Conservation (phyloP, 345 rosid genomes). For the Lepidium aucheri region DNA sequence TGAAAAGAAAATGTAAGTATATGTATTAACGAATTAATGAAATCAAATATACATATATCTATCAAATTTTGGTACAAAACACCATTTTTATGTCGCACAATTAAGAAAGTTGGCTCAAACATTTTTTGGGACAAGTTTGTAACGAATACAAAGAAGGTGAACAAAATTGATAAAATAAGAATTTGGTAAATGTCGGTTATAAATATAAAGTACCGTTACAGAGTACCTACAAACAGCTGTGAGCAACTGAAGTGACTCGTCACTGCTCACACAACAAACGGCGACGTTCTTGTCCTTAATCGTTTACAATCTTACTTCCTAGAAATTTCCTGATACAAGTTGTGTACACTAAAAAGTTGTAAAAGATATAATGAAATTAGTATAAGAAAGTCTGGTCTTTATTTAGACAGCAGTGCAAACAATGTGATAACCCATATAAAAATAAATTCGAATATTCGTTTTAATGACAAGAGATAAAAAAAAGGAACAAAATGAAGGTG, state of each 20-base stretch:
- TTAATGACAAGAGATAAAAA: not conserved
- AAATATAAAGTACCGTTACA: conserved; percentile 9
- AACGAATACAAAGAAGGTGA: not conserved
- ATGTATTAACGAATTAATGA: not conserved
- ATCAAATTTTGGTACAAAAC: not conserved
- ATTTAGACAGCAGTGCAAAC: conserved; percentile 15
- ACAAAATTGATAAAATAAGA: not conserved
- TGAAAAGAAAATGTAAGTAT: not conserved
- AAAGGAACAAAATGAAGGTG: conserved; percentile 21
- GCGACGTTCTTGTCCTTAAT: conserved; percentile 15
- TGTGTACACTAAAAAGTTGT: not conserved
- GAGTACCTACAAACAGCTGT: conserved; percentile 20
- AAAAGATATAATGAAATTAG: not conserved
- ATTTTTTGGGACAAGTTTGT: not conserved
- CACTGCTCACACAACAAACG: conserved; percentile 3
- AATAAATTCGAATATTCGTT: not conserved
- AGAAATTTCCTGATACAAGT: not conserved
- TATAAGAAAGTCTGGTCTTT: not conserved
- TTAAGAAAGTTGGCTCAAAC: not conserved
- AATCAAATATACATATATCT: not conserved
- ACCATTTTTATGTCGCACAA: not conserved
- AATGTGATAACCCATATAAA: not conserved
- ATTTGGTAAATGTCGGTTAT: conserved; percentile 11
- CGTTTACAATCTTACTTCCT: not conserved
- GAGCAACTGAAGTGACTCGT: conserved; percentile 13